Evolutionary conservation across 2,329 filamentous ascomycete species (phyloP).

Genomic region (Boeremia lycopersici): DNA sequence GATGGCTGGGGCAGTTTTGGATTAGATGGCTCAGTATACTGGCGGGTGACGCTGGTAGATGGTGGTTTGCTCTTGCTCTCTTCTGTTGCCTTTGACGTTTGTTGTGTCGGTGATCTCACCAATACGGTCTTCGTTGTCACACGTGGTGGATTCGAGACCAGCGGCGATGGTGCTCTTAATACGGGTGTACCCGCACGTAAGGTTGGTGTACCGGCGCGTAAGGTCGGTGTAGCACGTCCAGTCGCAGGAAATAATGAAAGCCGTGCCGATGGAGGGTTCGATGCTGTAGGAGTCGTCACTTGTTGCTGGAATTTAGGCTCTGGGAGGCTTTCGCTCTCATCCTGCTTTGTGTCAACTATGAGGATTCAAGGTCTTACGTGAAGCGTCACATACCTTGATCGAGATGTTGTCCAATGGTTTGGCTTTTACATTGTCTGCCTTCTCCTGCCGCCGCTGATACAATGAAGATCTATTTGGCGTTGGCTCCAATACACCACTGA

Average conservation of each 20-base stretch:
- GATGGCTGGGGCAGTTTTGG: constrained; percentile 21
- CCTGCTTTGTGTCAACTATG: constrained; percentile 19
- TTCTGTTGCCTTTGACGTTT: constrained; percentile 23
- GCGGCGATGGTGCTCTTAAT: constrained; percentile 36
- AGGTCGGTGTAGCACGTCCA: constrained; percentile 16
- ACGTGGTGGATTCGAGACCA: constrained; percentile 22
- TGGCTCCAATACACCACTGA: constrained; percentile 71
- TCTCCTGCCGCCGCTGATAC: constrained; percentile 44
- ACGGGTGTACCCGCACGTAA: constrained; percentile 15
- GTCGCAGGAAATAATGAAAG: constrained; percentile 44
- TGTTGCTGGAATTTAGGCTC: constrained; percentile 34
- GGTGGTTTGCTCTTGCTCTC: constrained; percentile 9
- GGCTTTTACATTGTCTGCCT: constrained; percentile 41
- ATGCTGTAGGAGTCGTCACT: constrained; percentile 41
- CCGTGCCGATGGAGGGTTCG: constrained; percentile 34
- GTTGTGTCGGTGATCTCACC: constrained; percentile 35
- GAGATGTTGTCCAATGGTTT: constrained; percentile 43
- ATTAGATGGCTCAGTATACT: constrained; percentile 18
- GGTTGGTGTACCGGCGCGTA: constrained; percentile 11
- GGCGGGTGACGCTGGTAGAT: constrained; percentile 12
- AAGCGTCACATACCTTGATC: constrained; percentile 36
- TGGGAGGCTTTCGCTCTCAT: constrained; percentile 20
- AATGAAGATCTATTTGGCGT: constrained; percentile 36
- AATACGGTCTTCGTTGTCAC: constrained; percentile 39
- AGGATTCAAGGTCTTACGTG: not conserved